These are phyloP conservation scores for Blyttiomyces sp. DNA, from an alignment of 371 early-diverging fungal genomes.

Conservation along the genomic window DNA sequence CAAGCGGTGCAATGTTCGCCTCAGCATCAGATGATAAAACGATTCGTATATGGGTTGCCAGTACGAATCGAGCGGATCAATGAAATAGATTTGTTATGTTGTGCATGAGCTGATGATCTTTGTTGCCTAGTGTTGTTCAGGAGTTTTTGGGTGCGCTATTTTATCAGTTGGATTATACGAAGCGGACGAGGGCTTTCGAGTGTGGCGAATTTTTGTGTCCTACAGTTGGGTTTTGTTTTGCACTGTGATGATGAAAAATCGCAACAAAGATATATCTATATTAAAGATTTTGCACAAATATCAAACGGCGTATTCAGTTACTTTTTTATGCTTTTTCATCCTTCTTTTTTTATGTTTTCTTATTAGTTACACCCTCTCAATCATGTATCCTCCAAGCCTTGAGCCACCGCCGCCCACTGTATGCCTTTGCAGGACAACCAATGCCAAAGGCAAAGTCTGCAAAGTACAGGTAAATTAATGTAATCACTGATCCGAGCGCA, in stretches of 20 bases:
- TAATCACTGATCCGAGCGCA: conserved; percentile 35
- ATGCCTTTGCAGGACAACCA: conserved; percentile 63
- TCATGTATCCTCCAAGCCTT: conserved; percentile 58
- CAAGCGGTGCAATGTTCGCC: conserved; percentile 71
- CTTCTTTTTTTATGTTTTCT: background rate
- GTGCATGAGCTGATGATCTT: too few relatives aligned
- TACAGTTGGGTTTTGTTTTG: too few relatives aligned
- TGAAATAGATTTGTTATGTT: too few relatives aligned
- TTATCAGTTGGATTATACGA: too few relatives aligned
- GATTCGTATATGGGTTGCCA: conserved; percentile 84
- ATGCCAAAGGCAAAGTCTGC: conserved; percentile 87
- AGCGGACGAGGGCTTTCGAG: too few relatives aligned
- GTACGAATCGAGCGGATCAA: too few relatives aligned
- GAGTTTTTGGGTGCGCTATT: too few relatives aligned
- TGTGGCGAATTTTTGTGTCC: too few relatives aligned
- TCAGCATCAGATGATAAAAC: conserved; percentile 93
- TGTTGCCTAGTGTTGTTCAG: too few relatives aligned
- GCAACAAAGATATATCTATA: background rate
- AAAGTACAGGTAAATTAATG: conserved; percentile 68
- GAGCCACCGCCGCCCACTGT: conserved; percentile 53
- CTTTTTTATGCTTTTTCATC: background rate
- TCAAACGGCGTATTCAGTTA: background rate
- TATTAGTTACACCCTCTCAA: too few relatives aligned
- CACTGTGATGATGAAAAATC: too few relatives aligned
- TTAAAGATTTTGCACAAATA: background rate